phyloP scores from a whole-genome alignment of 2,329 filamentous ascomycete genomes.

The Calycina herbarum region DNA sequence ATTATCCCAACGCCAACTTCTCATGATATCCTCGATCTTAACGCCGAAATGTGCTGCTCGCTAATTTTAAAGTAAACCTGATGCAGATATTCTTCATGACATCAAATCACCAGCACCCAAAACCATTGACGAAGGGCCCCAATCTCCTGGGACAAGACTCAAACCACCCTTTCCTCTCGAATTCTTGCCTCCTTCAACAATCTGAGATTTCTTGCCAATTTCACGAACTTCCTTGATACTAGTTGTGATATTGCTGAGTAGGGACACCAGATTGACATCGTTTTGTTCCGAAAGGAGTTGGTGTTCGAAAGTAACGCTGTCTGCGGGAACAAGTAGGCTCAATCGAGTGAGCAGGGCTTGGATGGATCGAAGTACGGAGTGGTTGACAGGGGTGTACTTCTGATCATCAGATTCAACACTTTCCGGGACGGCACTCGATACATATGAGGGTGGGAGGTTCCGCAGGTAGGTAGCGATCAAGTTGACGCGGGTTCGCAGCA shows the following conservation, averaged over 20 bases:
- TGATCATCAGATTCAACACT: constrained; percentile 30
- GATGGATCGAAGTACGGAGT: constrained; percentile 81
- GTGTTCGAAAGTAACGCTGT: constrained; percentile 62
- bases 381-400: constrained; percentile 43
- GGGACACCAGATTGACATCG: constrained; percentile 75
- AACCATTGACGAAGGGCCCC: neutral
- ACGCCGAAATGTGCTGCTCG: constrained; percentile 17
- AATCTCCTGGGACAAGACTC: neutral
- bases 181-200: constrained; percentile 3
- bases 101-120: constrained; percentile 29
- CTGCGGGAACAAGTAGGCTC: constrained; percentile 73
- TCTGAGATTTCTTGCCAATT: constrained; percentile 70
- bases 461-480: constrained; percentile 77
- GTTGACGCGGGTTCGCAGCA: constrained; percentile 76
- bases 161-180: constrained; percentile 14
- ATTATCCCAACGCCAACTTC: constrained; percentile 25
- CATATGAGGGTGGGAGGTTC: constrained; percentile 65
- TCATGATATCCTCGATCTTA: constrained; percentile 16
- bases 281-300: constrained; percentile 78
- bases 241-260: constrained; percentile 75
- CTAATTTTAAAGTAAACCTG: constrained; percentile 2
- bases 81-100: constrained; percentile 14
- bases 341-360: constrained; percentile 82
- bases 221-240: constrained; percentile 70
- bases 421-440: constrained; percentile 47